These are phyloP conservation scores for Tetratostichococcus sp. DNA, from an alignment of 139 green algal genomes.

Conservation along the genomic window DNA sequence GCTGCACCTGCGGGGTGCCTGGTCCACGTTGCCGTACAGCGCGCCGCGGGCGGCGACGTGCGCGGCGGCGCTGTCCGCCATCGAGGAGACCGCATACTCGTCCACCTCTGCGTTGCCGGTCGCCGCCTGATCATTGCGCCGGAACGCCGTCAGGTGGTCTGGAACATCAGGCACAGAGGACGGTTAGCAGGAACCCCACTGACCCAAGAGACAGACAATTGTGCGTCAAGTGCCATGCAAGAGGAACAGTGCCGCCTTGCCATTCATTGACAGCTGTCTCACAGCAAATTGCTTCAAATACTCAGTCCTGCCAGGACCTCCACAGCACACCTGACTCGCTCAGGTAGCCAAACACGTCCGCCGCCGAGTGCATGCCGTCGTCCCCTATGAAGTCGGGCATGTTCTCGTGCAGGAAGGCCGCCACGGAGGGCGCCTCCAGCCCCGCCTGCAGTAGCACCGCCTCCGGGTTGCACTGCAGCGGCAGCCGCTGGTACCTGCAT, in stretches of 20 bases:
- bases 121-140: background rate
- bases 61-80: slow-evolving; percentile 31
- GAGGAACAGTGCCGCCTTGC: too few relatives aligned
- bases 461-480: slow-evolving; percentile 44
- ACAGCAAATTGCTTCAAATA: too few relatives aligned
- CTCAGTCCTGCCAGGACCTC: too few relatives aligned
- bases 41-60: slow-evolving; percentile 45
- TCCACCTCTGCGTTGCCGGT: slow-evolving; percentile 11
- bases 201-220: too few relatives aligned
- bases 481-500: slow-evolving; percentile 18
- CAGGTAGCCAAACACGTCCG: slow-evolving; percentile 37
- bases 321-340: slow-evolving; percentile 29
- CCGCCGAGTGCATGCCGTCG: slow-evolving; percentile 34
- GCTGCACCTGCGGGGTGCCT: slow-evolving; percentile 25
- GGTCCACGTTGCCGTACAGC: slow-evolving; percentile 47
- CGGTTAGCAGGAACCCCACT: too few relatives aligned
- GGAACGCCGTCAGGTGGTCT: background rate
- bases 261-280: too few relatives aligned
- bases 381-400: slow-evolving; percentile 47
- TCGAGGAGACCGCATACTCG: slow-evolving; percentile 9
- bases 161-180: too few relatives aligned
- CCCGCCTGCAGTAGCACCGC: slow-evolving; percentile 37
- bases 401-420: slow-evolving; percentile 66
- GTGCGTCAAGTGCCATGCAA: too few relatives aligned
- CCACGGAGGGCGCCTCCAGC: slow-evolving; percentile 39